Evolutionary conservation across 2,329 filamentous ascomycete genomes (phyloP).

Genomic region (Biscogniauxia mediterranea): DNA sequence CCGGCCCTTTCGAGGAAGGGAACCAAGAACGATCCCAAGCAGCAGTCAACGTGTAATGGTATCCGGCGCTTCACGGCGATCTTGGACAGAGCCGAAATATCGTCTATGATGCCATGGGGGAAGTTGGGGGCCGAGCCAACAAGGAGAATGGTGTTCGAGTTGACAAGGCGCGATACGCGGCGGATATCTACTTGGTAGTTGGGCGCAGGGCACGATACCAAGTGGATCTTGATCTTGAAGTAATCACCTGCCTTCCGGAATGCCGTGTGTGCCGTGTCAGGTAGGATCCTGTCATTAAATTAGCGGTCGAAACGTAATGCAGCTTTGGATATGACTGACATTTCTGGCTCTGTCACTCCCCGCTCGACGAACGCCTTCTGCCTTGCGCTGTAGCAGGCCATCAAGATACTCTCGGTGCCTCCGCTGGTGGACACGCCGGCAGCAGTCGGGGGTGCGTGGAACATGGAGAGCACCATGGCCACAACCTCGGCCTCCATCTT

Average conservation of each 20-base stretch:
- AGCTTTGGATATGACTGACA: slow-evolving; percentile 53
- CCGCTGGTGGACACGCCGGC: slow-evolving; percentile 90
- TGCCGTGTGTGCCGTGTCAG: slow-evolving; percentile 90
- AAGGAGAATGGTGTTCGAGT: slow-evolving; percentile 88
- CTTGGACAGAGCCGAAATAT: slow-evolving; percentile 81
- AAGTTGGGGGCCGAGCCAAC: slow-evolving; percentile 97
- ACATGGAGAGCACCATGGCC: slow-evolving; percentile 87
- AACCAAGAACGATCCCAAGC: slow-evolving; percentile 90
- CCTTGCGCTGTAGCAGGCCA: slow-evolving; percentile 87
- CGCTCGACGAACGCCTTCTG: slow-evolving; percentile 86
- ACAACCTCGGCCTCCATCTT: slow-evolving; percentile 99
- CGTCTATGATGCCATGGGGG: slow-evolving; percentile 96
- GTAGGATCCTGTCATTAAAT: slow-evolving; percentile 68
- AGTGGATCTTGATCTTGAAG: slow-evolving; percentile 93
- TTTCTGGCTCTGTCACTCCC: slow-evolving; percentile 88
- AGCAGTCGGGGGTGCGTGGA: slow-evolving; percentile 81
- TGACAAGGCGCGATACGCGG: slow-evolving; percentile 80
- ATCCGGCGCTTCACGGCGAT: slow-evolving; percentile 77
- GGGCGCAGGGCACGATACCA: slow-evolving; percentile 83
- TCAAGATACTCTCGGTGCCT: slow-evolving; percentile 93
- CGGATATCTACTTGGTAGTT: slow-evolving; percentile 79
- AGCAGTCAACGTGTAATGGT: slow-evolving; percentile 95
- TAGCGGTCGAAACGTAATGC: slow-evolving; percentile 7
- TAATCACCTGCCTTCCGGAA: slow-evolving; percentile 95
- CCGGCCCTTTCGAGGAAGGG: slow-evolving; percentile 92